These are phyloP conservation scores for Fusarium cicatricum DNA, from an alignment of 2,329 filamentous ascomycete species.

Conservation along the genomic window DNA sequence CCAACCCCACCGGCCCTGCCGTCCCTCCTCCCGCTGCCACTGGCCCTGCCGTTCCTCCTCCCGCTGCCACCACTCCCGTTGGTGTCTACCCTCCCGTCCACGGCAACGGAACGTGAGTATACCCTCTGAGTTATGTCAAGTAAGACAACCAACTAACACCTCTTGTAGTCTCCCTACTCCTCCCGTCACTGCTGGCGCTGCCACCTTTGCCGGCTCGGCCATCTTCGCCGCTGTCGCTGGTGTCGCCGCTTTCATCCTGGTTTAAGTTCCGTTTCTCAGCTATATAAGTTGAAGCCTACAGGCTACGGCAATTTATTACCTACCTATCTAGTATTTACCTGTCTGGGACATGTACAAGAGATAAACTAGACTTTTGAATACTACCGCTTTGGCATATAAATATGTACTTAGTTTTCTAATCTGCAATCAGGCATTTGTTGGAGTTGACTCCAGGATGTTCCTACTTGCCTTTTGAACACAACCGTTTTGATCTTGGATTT, in stretches of 20 bases:
- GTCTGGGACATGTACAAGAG: slow-evolving; percentile 49
- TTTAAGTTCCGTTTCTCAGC: slow-evolving; percentile 55
- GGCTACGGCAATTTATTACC: slow-evolving; percentile 51
- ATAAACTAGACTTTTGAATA: slow-evolving; percentile 50
- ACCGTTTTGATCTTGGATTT: background rate
- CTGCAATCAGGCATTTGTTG: slow-evolving; percentile 37
- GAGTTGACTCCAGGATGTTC: slow-evolving; percentile 3
- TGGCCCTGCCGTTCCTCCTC: slow-evolving; percentile 41
- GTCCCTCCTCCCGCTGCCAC: too few relatives aligned
- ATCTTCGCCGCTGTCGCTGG: slow-evolving; percentile 63
- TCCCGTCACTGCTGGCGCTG: slow-evolving; percentile 60
- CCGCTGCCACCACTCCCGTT: slow-evolving; percentile 36
- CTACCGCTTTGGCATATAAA: slow-evolving; percentile 40
- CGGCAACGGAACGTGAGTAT: slow-evolving; percentile 47
- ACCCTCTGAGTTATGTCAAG: background rate
- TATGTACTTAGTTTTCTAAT: slow-evolving; percentile 58
- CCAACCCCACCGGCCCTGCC: background rate
- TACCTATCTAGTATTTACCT: slow-evolving; percentile 38
- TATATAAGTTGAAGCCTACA: slow-evolving; percentile 51
- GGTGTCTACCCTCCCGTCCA: slow-evolving; percentile 48
- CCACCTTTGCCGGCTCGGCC: slow-evolving; percentile 61
- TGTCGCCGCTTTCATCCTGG: slow-evolving; percentile 62
- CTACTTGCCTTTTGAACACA: background rate
- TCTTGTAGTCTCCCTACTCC: slow-evolving; percentile 34
- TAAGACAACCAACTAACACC: slow-evolving; percentile 30